These are phyloP conservation scores for Lactifluus piperatus DNA, from an alignment of 768 basidiomycete species.

Conservation along the genomic window DNA sequence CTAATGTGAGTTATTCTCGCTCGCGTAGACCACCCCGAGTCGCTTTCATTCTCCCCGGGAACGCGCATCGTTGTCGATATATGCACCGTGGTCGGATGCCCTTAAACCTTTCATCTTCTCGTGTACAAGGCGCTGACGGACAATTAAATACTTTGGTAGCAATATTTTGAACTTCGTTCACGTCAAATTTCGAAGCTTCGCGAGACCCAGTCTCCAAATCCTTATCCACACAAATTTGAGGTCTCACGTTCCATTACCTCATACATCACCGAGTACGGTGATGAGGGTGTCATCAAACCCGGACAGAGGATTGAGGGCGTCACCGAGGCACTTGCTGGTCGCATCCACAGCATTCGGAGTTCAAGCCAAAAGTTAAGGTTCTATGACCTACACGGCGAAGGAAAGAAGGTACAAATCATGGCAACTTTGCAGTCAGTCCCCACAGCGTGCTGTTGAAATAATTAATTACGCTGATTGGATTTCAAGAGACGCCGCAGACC, in stretches of 20 bases:
- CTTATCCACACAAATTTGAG: conserved; percentile 99
- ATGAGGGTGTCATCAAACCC: conserved; percentile 57
- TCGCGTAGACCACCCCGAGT: no score
- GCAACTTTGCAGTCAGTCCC: conserved; percentile 68
- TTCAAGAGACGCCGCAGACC: conserved; percentile 53
- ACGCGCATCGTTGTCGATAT: not conserved
- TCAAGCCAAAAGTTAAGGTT: conserved; percentile 81
- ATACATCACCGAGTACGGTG: conserved; percentile 68
- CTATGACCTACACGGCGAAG: conserved; percentile 92
- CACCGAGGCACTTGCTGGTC: conserved; percentile 70
- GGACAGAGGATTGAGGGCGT: conserved; percentile 56
- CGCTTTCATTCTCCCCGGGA: no score
- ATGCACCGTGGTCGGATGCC: not conserved
- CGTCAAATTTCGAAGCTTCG: conserved; percentile 82
- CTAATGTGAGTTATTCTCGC: conserved; percentile 56
- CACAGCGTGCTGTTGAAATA: not conserved
- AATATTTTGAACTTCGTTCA: conserved; percentile 94
- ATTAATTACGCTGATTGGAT: not conserved
- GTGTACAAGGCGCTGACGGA: not conserved
- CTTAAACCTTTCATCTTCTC: not conserved
- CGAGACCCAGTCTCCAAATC: conserved; percentile 78
- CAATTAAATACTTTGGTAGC: conserved; percentile 37
- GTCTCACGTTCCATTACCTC: conserved; percentile 66
- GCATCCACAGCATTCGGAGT: conserved; percentile 84
- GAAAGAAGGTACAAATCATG: conserved; percentile 90